These are phyloP conservation scores for Rosa rugosa DNA, from an alignment of 306 rosid genomes.

Conservation along the genomic window DNA sequence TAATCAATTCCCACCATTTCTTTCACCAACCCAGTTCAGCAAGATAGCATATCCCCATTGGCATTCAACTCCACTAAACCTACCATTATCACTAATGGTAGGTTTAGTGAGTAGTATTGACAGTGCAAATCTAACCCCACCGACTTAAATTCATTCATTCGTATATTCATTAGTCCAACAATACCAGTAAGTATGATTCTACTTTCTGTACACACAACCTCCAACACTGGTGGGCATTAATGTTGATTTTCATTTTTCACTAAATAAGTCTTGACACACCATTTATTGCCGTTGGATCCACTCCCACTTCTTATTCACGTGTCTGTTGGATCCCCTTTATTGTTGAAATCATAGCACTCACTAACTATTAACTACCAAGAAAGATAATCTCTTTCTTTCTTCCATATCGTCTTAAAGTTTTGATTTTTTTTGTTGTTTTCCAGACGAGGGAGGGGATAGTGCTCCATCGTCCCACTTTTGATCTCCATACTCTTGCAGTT, in stretches of 20 bases:
- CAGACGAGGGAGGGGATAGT: background rate
- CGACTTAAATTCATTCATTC: background rate
- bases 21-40: conserved; percentile 1
- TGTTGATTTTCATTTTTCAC: background rate
- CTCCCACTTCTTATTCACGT: background rate
- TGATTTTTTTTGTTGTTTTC: background rate
- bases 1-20: background rate
- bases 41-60: background rate
- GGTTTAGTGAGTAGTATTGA: background rate
- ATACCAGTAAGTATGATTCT: background rate
- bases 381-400: background rate
- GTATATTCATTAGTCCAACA: background rate
- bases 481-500: background rate
- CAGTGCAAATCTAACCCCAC: background rate
- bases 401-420: background rate
- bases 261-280: background rate
- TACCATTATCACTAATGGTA: background rate
- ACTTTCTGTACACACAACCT: background rate
- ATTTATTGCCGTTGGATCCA: conserved; percentile 3
- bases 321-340: conserved; percentile 1
- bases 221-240: conserved; percentile 4
- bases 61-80: background rate
- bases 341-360: background rate
- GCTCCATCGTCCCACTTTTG: background rate
- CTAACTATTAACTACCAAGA: background rate